These are phyloP conservation scores for Syzygium grande DNA, from an alignment of 345 rosid genomes.

Conservation along the genomic window DNA sequence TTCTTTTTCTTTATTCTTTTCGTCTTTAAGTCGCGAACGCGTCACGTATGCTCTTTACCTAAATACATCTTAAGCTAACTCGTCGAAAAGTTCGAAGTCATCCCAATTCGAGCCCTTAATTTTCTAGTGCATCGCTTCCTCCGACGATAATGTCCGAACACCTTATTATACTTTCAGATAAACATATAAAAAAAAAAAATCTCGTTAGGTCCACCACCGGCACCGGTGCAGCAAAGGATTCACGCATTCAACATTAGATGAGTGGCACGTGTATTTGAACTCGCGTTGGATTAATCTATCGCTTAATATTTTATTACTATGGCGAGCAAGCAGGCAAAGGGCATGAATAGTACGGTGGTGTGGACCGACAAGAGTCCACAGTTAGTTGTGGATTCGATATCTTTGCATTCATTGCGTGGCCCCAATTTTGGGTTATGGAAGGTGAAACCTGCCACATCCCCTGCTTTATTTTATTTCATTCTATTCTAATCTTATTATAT, in stretches of 20 bases:
- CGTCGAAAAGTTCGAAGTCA: neutral
- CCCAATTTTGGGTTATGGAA: neutral
- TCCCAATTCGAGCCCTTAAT: neutral
- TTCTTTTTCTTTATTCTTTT: neutral
- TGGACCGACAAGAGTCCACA: neutral
- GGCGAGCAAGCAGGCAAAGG: neutral
- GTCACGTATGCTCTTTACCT: accelerated
- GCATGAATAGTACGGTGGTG: neutral
- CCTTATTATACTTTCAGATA: neutral
- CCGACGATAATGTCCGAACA: neutral
- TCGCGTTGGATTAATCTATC: neutral
- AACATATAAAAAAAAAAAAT: neutral
- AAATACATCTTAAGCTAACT: neutral
- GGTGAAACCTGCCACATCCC: neutral
- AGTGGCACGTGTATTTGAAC: neutral
- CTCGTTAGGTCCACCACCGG: neutral
- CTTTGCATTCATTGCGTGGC: neutral
- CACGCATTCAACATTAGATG: neutral
- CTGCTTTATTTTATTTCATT: neutral
- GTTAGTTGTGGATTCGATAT: neutral
- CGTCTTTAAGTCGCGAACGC: neutral
- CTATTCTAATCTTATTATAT: neutral
- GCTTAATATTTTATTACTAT: neutral
- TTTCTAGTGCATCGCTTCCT: neutral
- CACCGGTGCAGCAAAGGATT: neutral